These are phyloP conservation scores for Arachnopeziza araneosa DNA, from an alignment of 2,329 filamentous ascomycete species.

Conservation along the genomic window DNA sequence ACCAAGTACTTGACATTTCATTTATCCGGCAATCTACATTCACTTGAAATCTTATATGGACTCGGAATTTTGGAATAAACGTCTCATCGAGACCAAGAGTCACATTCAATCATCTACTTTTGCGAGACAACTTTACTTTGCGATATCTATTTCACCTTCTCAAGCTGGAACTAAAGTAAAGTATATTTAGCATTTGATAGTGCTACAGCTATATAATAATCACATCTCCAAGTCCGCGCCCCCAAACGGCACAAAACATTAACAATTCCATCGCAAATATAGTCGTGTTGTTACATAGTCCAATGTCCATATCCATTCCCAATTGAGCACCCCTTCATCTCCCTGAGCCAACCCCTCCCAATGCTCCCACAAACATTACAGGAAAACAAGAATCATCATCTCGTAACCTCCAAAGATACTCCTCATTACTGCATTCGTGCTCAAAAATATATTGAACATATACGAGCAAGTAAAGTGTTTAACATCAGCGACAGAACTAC, in stretches of 20 bases:
- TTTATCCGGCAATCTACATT: too few relatives aligned
- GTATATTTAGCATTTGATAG: slow-evolving; percentile 10
- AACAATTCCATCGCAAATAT: slow-evolving; percentile 5
- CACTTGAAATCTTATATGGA: too few relatives aligned
- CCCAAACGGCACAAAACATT: slow-evolving; percentile 5
- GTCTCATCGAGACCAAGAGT: not conserved
- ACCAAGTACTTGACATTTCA: too few relatives aligned
- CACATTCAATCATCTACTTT: not conserved
- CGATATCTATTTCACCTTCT: not conserved
- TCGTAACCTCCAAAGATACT: slow-evolving; percentile 11
- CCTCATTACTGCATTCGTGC: slow-evolving; percentile 18
- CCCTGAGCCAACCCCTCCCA: slow-evolving; percentile 10
- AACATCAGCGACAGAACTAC: not conserved
- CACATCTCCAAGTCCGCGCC: not conserved
- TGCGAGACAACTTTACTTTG: not conserved
- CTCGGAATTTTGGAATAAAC: too few relatives aligned
- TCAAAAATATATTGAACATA: slow-evolving; percentile 8
- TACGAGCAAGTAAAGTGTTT: not conserved
- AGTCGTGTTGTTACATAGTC: slow-evolving; percentile 13
- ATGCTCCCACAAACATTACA: slow-evolving; percentile 19
- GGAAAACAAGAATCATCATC: slow-evolving; percentile 12
- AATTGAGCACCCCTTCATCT: not conserved
- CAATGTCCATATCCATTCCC: slow-evolving; percentile 1
- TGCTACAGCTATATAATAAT: slow-evolving; percentile 9
- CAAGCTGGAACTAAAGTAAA: not conserved